phyloP scores from a whole-genome alignment of 1,284 basidiomycete genomes.

The Porogramme epimiltina region DNA sequence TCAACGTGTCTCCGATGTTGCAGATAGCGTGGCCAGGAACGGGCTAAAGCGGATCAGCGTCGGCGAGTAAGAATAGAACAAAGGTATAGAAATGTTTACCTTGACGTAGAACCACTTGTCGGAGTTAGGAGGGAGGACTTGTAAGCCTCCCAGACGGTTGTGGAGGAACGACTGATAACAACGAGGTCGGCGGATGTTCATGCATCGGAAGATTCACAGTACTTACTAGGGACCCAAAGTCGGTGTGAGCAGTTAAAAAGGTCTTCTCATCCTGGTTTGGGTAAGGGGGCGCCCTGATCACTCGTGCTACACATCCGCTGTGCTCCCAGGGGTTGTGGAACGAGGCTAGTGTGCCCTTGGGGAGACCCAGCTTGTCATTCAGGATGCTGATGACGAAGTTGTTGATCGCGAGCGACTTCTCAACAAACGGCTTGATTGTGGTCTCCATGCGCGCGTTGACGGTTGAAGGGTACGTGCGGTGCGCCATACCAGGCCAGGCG shows the following conservation, averaged over 20 bases:
- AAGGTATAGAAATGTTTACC: conserved; percentile 32
- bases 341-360: conserved; percentile 16
- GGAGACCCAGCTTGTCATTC: conserved; percentile 31
- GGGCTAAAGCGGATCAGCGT: conserved; percentile 16
- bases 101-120: conserved; percentile 69
- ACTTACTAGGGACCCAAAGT: conserved; percentile 36
- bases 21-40: conserved; percentile 32
- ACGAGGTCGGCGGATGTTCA: not conserved
- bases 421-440: conserved; percentile 33
- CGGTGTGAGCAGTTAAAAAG: conserved; percentile 33
- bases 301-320: conserved; percentile 26
- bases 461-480: conserved; percentile 34
- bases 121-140: conserved; percentile 63
- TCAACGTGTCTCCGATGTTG: conserved; percentile 37
- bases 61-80: not conserved
- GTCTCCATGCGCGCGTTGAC: conserved; percentile 33
- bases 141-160: conserved; percentile 70
- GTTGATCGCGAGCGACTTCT: conserved; percentile 33
- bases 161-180: conserved; percentile 56
- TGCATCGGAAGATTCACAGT: not conserved
- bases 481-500: conserved; percentile 29
- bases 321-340: conserved; percentile 14
- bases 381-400: conserved; percentile 33
- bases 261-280: conserved; percentile 17
- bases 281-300: conserved; percentile 31